Base-by-base conservation (phyloP, 169 alveolate genomes). In the Eimeria mitis region DNA sequence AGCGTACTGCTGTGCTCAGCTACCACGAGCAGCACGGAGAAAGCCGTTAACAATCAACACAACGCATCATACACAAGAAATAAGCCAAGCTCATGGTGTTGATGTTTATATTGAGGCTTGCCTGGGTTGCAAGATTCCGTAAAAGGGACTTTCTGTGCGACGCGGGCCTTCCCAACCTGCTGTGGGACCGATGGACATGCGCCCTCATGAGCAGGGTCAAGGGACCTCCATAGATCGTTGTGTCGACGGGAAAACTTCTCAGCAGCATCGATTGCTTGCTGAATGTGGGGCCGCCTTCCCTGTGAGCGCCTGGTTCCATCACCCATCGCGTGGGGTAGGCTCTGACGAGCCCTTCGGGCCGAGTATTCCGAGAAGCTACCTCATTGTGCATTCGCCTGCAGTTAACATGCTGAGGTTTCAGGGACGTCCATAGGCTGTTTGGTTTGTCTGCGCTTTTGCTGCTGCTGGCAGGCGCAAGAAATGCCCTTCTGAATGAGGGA, bases 51-150 rank as follows among this genome's bases (percentile, higher is more conserved):
- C 16, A 61, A 49, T 14, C 63, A 52, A 40, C 44, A 31, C 28
- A 49, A 47, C 61, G 19, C 34, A 9, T 9, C 42, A 44, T 40
- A 76, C 65, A 47, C 61, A 23, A 7, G 37, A 8, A 42, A 31
- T 31, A 28, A 47, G 44, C 6, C 9, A 40, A 8, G 23, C 68
- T 47, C 40, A 13, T n/a, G 34, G 68, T 0, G 52, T 11, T n/a
- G 2, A 59, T 54, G 76, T 0, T 34, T 14, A 28, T 16, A 73
- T 8, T n/a, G 34, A 28, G 21, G 44, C 95, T 59, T 47, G 75
- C 95, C 91, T 91, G 89, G 47, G 95, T 91, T 44, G 91, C 87
- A n/a, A 91, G 95, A 40, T 91, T 91, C 65, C 95, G 81, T 68
- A 91, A 59, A 23, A 91, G 95, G 75, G 91, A 73, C 73, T 85